Evolutionary conservation across 257 asterid genomes (phyloP), one percentile per base, ranked within the genome.

Genomic region (Solanum rostratum): DNA sequence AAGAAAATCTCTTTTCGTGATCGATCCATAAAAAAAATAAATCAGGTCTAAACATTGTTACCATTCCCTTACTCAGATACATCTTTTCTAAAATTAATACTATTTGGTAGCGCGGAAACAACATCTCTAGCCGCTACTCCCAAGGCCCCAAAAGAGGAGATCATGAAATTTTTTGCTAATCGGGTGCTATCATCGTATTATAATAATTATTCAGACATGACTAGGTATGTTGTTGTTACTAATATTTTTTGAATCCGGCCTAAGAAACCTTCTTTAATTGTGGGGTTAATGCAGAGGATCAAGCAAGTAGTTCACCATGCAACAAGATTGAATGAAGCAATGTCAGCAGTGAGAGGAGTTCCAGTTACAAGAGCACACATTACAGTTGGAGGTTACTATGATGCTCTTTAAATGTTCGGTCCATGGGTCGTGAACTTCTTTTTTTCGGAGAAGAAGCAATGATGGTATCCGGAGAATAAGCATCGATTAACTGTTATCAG

Each of bases 301-400:
- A 88, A 89, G 87, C 90, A 88, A 87, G 90, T 85, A 90, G 91
- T 88, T 53, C 85, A 85, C 8, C 89, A 68, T 20, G 92, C 92
- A 39, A 81, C 84, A 27, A 88, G 84, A 68, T 45, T 88, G 85
- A 91, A 91, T 41, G 93, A 90, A 52, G 92, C 92, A 84, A 88
- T 92, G 7, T 82, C 93, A 68, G 90, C 90, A 8, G 89, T 71
- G 41, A 85, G 93, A 70, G 93, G 95, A 49, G 88, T 85, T 24
- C 88, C 94, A 1, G 54, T 89, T 1, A 85, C 80, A 87, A 86
- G 90, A 71, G 97, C 98, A 53, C 94, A 86, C 0, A 90, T 93
- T 65, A 92, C 95, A 2, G 63, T 89, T 80, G 97, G 98, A 43
- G 98, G 97, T 53, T 89, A 86, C 84, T 91, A 86, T 62, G 94